Conservation (phyloP, 1,284 basidiomycete species). For the Ustilago hordei region DNA sequence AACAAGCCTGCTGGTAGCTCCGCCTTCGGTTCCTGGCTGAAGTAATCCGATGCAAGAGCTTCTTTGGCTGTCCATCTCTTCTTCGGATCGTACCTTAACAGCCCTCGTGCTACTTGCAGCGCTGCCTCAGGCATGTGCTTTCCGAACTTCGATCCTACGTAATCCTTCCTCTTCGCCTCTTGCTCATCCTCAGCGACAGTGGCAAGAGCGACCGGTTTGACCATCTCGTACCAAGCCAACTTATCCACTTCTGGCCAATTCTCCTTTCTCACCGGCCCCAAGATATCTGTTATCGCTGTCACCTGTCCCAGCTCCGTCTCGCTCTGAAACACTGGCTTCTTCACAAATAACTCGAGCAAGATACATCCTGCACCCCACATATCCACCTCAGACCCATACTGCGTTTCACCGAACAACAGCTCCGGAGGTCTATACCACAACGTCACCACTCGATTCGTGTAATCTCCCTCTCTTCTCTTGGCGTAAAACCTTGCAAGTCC, state of each 20-base stretch:
- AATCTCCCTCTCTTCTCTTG: slow-evolving; percentile 88
- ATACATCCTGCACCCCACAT: slow-evolving; percentile 99
- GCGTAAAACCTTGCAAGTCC: slow-evolving; percentile 97
- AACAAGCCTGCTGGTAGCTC: slow-evolving; percentile 74
- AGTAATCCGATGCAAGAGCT: slow-evolving; percentile 86
- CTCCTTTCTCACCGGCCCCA: slow-evolving; percentile 87
- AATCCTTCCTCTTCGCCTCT: slow-evolving; percentile 81
- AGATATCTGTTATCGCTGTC: slow-evolving; percentile 87
- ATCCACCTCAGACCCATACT: slow-evolving; percentile 98
- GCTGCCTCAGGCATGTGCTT: slow-evolving; percentile 72
- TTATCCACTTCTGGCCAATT: slow-evolving; percentile 85
- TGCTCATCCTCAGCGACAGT: background rate
- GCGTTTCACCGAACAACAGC: slow-evolving; percentile 91
- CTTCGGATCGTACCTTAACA: slow-evolving; percentile 85
- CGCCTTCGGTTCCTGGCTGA: slow-evolving; percentile 81
- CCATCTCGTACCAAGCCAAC: slow-evolving; percentile 98
- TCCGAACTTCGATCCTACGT: slow-evolving; percentile 23
- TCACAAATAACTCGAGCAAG: slow-evolving; percentile 95
- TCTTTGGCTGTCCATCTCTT: slow-evolving; percentile 82
- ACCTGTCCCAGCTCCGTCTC: slow-evolving; percentile 97
- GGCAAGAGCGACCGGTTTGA: slow-evolving; percentile 77
- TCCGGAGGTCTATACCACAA: slow-evolving; percentile 99
- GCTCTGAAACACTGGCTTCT: slow-evolving; percentile 94
- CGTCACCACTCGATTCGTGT: slow-evolving; percentile 98
- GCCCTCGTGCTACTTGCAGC: slow-evolving; percentile 83